These are phyloP conservation scores for Ustilago shanxiensis DNA, from an alignment of 1,284 basidiomycete species.

Conservation along the genomic window DNA sequence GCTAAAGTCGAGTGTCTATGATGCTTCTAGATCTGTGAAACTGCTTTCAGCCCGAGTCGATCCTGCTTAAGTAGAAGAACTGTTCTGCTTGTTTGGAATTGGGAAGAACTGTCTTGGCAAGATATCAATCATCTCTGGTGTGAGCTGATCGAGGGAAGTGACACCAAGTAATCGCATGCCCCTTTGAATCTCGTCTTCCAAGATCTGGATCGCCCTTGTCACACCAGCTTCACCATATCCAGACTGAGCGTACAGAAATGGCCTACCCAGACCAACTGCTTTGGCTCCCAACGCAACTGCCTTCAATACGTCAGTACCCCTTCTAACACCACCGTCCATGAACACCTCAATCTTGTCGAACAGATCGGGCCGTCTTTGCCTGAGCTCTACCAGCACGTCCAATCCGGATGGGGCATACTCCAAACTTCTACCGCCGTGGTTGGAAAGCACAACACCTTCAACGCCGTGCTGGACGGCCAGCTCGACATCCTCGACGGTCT, in stretches of 20 bases:
- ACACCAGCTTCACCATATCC: slow-evolving; percentile 88
- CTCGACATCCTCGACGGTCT: slow-evolving; percentile 78
- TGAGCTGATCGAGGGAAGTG: slow-evolving; percentile 78
- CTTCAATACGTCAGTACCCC: slow-evolving; percentile 83
- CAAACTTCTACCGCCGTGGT: slow-evolving; percentile 73
- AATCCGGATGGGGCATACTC: slow-evolving; percentile 65
- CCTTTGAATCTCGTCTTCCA: slow-evolving; percentile 83
- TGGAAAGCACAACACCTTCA: slow-evolving; percentile 70
- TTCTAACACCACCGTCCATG: slow-evolving; percentile 86
- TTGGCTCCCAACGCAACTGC: slow-evolving; percentile 84
- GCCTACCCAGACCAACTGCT: slow-evolving; percentile 88
- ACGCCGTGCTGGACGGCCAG: slow-evolving; percentile 74
- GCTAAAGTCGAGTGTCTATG: neutral
- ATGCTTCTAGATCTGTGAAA: neutral
- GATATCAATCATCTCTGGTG: slow-evolving; percentile 80
- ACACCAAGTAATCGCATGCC: slow-evolving; percentile 85
- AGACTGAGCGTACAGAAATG: slow-evolving; percentile 92
- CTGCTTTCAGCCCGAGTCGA: neutral
- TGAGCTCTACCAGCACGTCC: slow-evolving; percentile 76
- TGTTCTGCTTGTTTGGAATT: slow-evolving; percentile 6
- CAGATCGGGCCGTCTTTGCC: slow-evolving; percentile 75
- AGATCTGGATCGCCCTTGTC: slow-evolving; percentile 77
- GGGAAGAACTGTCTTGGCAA: slow-evolving; percentile 50
- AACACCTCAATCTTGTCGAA: slow-evolving; percentile 78
- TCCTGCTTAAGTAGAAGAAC: slow-evolving; percentile 7